Conservation (phyloP, 176 grass and related monocot species). For the Rhynchospora breviuscula region DNA sequence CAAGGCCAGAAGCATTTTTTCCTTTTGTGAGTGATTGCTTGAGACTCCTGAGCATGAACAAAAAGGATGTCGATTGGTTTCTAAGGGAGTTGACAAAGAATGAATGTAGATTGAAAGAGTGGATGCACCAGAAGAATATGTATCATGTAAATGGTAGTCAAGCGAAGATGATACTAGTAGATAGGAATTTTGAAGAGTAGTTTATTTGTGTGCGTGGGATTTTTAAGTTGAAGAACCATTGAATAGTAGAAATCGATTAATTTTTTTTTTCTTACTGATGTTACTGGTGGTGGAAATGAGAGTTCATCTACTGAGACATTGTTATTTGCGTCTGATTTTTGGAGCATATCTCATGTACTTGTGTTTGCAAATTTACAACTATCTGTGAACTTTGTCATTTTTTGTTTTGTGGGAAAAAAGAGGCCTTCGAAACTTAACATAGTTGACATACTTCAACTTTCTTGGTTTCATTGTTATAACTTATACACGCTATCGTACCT, state of each 20-base stretch:
- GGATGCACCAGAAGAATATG: conserved; percentile 38
- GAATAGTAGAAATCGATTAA: not conserved
- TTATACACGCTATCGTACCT: no score
- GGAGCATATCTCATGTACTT: not conserved
- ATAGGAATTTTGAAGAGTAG: conserved; percentile 30
- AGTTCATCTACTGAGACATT: not conserved
- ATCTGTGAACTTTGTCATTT: not conserved
- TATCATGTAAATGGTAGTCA: conserved; percentile 57
- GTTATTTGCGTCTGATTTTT: not conserved
- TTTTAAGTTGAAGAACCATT: not conserved
- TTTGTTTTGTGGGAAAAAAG: no score
- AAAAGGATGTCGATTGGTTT: conserved; percentile 36
- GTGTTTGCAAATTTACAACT: not conserved
- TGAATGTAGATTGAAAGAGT: conserved; percentile 20
- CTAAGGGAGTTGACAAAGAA: conserved; percentile 44
- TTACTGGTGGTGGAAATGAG: not conserved
- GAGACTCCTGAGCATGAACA: conserved; percentile 51
- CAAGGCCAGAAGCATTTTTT: conserved; percentile 68
- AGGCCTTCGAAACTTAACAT: no score
- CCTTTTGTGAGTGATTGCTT: conserved; percentile 56
- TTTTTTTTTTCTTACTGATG: not conserved
- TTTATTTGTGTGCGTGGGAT: not conserved
- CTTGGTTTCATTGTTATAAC: no score
- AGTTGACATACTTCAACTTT: no score
- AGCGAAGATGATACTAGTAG: conserved; percentile 54